These are phyloP conservation scores for Cubamyces sp. DNA, from an alignment of 768 basidiomycete genomes.

Conservation along the genomic window DNA sequence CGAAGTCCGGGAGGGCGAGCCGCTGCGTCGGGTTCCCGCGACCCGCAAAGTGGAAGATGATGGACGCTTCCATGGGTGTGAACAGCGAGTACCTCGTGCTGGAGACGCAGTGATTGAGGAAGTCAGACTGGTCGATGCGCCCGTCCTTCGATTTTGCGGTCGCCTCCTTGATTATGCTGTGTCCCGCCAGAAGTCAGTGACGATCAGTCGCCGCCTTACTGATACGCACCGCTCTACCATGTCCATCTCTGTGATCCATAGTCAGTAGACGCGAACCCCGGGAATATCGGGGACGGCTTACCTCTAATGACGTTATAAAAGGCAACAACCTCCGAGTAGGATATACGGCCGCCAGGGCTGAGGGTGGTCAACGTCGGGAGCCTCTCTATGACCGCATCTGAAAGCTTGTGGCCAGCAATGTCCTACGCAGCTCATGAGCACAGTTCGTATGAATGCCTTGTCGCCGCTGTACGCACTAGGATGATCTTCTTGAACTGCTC, in stretches of 20 bases:
- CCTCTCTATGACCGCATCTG: conserved; percentile 89
- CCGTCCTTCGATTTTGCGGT: conserved; percentile 92
- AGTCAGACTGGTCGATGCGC: conserved; percentile 94
- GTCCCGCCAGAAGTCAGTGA: conserved; percentile 7
- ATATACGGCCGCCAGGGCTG: conserved; percentile 86
- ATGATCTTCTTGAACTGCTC: conserved; percentile 96
- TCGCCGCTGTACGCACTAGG: conserved; percentile 54
- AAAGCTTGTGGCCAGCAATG: conserved; percentile 96
- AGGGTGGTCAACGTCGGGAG: conserved; percentile 91
- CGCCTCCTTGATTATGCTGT: conserved; percentile 86
- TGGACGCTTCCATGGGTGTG: conserved; percentile 97
- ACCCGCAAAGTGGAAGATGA: conserved; percentile 97
- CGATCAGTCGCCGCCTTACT: conserved; percentile 6
- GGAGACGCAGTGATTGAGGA: conserved; percentile 85
- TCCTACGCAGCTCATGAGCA: conserved; percentile 54
- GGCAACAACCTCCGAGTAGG: conserved; percentile 94
- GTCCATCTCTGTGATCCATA: conserved; percentile 75
- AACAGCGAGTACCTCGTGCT: conserved; percentile 93
- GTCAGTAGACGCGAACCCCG: neutral
- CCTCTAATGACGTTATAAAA: conserved; percentile 96
- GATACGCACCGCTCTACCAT: conserved; percentile 80
- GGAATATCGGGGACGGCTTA: conserved; percentile 39
- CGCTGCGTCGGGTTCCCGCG: conserved; percentile 72
- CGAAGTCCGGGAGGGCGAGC: conserved; percentile 88
- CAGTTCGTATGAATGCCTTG: neutral